Evolutionary conservation across 2,329 filamentous ascomycete species (phyloP), one percentile per base, ranked within the genome.

Genomic region (Aspergillus texensis): DNA sequence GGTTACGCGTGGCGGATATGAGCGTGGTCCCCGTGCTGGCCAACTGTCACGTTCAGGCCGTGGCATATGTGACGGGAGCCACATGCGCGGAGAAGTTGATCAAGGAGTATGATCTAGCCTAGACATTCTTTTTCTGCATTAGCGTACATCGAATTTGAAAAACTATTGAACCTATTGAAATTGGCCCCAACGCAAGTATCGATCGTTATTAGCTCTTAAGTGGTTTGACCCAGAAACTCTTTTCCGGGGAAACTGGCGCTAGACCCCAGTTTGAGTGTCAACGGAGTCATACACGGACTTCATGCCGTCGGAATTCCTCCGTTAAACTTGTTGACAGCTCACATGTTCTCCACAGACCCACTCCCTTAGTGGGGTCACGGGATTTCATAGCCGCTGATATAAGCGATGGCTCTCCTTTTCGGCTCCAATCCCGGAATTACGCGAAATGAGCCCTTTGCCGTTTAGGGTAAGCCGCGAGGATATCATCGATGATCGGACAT

Each of bases 11-110:
- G 2, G 79, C 74, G 5, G 80, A 82, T 70, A 77, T 81, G 76
- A 82, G 78, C 70, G 68, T 82, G 21, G 71, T 77, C 28, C 79
- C 79, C 14, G 73, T 81, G 11, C 57, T 80, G 54, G 71, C 74
- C 9, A 86, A 79, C 69, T 80, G 81, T 55, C 85, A 88, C 70
- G 80, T 81, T 0, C 84, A 87, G 70, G 78, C 81, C 6, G 81
- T 81, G 8, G 85, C 85, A 1, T 88, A 87, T 71, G 75, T 85
- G 3, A 83, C 83, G 2, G 85, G 85, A 1, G 73, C 80, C 43
- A 85, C 81, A 0, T 82, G 80, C 32, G 85, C 82, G 0, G 85
- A 87, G 64, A 83, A 80, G 65, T 71, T 86, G 62, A 78, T 81
- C 61, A 62, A 65, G 26, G 79, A 85, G 67, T 83, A 85, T 68